Evolutionary conservation across 1,284 basidiomycete genomes (phyloP).

Genomic region (Inonotus obliquus): DNA sequence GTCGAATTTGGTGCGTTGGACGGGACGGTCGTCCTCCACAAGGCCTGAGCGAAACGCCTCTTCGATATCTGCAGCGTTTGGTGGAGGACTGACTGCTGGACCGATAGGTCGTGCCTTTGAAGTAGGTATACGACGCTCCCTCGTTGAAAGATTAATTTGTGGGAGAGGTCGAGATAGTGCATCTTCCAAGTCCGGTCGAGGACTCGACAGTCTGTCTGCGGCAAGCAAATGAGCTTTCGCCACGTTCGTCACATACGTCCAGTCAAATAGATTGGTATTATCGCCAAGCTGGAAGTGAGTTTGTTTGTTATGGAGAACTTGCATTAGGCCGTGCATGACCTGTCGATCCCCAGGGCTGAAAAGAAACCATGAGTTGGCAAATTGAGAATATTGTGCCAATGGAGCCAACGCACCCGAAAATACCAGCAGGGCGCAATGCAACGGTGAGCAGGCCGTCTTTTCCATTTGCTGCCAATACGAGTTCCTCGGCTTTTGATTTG

Average conservation of each 20-base stretch:
- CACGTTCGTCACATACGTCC: conserved; percentile 96
- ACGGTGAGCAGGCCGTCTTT: conserved; percentile 82
- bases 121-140: conserved; percentile 65
- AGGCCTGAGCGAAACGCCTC: conserved; percentile 48
- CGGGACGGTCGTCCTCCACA: conserved; percentile 46
- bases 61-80: conserved; percentile 54
- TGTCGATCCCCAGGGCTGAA: conserved; percentile 88
- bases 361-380: background rate
- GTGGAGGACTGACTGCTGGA: conserved; percentile 61
- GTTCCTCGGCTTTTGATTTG: conserved; percentile 88
- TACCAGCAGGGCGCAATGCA: conserved; percentile 90
- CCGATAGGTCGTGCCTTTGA: conserved; percentile 76
- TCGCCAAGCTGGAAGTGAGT: conserved; percentile 93
- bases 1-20: conserved; percentile 75
- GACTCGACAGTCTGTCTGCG: conserved; percentile 71
- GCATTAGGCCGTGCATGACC: conserved; percentile 75
- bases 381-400: background rate
- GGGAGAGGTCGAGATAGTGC: conserved; percentile 53
- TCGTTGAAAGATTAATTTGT: conserved; percentile 59
- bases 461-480: conserved; percentile 85
- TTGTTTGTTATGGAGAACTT: conserved; percentile 79
- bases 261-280: conserved; percentile 94
- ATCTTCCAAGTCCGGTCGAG: conserved; percentile 40
- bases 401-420: conserved; percentile 74
- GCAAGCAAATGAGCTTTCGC: conserved; percentile 94